Evolutionary conservation across 2,329 filamentous ascomycete genomes (phyloP).

Genomic region (Aspergillus spinulosporus): DNA sequence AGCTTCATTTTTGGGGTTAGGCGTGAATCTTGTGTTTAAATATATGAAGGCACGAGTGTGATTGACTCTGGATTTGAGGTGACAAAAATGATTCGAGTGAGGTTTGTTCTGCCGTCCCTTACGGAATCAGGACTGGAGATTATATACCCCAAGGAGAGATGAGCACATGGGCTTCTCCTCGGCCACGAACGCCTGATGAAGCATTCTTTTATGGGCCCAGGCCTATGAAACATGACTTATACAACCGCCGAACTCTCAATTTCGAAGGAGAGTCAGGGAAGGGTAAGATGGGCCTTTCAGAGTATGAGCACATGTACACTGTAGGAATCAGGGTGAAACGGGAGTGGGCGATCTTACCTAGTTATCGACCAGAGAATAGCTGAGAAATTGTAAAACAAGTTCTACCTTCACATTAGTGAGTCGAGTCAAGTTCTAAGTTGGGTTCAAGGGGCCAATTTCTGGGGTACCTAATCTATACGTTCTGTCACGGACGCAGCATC

Average conservation of each 20-base stretch:
- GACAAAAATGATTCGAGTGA: too few relatives aligned
- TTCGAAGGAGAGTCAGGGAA: background rate
- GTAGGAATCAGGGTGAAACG: too few relatives aligned
- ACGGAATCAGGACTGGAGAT: background rate
- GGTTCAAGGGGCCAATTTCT: background rate
- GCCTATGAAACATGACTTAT: background rate
- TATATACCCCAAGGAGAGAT: background rate
- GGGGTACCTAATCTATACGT: background rate
- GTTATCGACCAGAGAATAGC: too few relatives aligned
- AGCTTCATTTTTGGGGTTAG: conserved; percentile 14
- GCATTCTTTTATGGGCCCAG: background rate
- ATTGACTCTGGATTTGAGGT: too few relatives aligned
- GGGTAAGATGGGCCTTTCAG: background rate
- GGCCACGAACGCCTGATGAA: background rate
- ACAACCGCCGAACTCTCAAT: background rate
- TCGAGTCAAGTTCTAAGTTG: background rate
- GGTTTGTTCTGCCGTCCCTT: background rate
- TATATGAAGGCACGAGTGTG: background rate
- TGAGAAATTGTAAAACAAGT: too few relatives aligned
- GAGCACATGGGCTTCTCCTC: background rate
- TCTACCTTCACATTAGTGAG: too few relatives aligned
- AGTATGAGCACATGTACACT: background rate
- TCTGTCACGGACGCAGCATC: background rate
- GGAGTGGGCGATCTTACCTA: too few relatives aligned
- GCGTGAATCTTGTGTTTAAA: background rate